Base-by-base conservation (phyloP, 2,329 filamentous ascomycete species). In the Claviceps africana region DNA sequence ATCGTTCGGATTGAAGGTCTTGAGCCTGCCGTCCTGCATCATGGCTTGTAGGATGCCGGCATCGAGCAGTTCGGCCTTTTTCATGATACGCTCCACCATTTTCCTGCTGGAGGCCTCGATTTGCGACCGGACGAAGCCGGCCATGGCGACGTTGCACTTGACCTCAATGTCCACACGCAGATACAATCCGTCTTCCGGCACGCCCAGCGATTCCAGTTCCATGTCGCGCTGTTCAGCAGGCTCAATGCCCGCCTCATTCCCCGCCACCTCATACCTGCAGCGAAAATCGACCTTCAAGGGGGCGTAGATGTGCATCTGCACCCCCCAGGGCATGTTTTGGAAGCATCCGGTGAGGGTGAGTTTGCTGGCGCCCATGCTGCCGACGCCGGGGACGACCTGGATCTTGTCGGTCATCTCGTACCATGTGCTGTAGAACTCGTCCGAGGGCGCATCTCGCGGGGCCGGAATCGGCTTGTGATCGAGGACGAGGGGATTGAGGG, bases 361-460 rank as follows among this genome's bases (percentile, higher is more conserved):
- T 61, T 79, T 78, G 62, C 80, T 76, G 3, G 79, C 78, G 25
- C 81, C 81, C 54, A 83, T 72, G 66, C 72, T 79, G 57, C 82
- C 82, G 52, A 85, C 68, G 35, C 83, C 83, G 0, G 83, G 82
- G 6, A 85, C 68, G 58, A 81, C 79, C 62, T 85, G 82, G 54
- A 86, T 82, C 60, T 81, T 76, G 71, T 86, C 76, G 53, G 70
- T 76, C 61, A 86, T 85, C 65, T 86, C 81, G 64, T 86, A 86
- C 83, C 83, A 86, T 31, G 82, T 83, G 56, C 80, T 80, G 67
- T 83, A 86, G 67, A 76, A 86, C 65, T 86, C 83, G 66, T 86
- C 83, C 57, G 80, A 70, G 52, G 79, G 75, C 56, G 82, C 82
- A 67, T 83, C 74, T 67, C 81, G 81, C 30, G 83, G 83, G 1